A percentile compares a stretch with the other conserved stretches of the same genome.
phyloP scores from a whole-genome alignment of 305 asterid genomes.

The Euphrasia arctica region DNA sequence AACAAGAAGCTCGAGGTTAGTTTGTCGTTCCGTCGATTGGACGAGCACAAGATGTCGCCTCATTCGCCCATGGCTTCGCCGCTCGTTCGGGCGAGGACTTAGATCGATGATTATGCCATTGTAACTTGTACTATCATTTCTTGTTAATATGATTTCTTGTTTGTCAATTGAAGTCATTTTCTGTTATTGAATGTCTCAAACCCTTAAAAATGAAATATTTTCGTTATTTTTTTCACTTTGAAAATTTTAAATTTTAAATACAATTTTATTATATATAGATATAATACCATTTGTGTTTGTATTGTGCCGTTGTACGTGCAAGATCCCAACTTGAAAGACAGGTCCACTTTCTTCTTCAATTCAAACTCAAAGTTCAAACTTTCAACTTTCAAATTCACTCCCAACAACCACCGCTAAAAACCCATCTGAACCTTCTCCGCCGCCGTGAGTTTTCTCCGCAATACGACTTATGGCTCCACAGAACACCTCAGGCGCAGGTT shows the following conservation, averaged over 20 bases:
- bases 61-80: conserved; percentile 1
- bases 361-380: conserved; percentile 19
- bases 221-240: background rate
- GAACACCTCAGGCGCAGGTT: conserved; percentile 38
- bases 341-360: background rate
- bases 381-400: conserved; percentile 16
- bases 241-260: too few species aligned
- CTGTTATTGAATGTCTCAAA: too few species aligned
- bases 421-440: conserved; percentile 15
- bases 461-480: conserved; percentile 41
- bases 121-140: too few species aligned
- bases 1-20: conserved; percentile 27
- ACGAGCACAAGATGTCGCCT: background rate
- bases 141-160: background rate
- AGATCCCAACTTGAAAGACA: too few species aligned
- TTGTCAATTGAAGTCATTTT: background rate
- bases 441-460: background rate
- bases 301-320: background rate
- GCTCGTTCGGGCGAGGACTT: background rate
- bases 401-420: conserved; percentile 1
- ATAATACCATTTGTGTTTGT: background rate
- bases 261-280: too few species aligned
- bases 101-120: too few species aligned
- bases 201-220: too few species aligned
- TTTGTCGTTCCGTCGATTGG: background rate